Conservation (phyloP, 202 grass and related monocot species). For the Bolboschoenoplectus hybrid region DNA sequence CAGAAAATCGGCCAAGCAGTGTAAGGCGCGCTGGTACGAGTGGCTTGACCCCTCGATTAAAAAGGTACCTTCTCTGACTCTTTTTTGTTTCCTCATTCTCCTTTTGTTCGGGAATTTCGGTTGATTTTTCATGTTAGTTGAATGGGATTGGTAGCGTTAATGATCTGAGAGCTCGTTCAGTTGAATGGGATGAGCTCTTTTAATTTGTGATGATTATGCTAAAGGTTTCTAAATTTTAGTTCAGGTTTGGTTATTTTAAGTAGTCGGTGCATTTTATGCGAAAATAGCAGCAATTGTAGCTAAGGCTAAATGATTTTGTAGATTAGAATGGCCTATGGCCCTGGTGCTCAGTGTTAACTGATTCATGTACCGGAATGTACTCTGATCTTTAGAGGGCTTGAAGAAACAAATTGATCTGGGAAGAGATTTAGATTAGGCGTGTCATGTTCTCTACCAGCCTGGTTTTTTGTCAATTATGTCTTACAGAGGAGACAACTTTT, state of each 20-base stretch:
- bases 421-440: not conserved
- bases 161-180: too few relatives aligned
- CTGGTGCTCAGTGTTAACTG: not conserved
- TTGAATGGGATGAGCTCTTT: not conserved
- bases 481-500: constrained; percentile 20
- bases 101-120: not conserved
- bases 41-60: constrained; percentile 99
- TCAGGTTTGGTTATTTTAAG: not conserved
- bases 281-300: not conserved
- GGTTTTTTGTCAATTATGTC: not conserved
- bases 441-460: too few relatives aligned
- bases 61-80: constrained; percentile 53
- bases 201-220: not conserved
- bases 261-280: not conserved
- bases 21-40: constrained; percentile 99
- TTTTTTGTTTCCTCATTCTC: not conserved
- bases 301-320: not conserved
- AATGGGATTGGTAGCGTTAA: too few relatives aligned
- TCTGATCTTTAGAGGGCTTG: not conserved
- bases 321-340: not conserved
- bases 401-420: not conserved
- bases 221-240: not conserved
- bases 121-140: too few relatives aligned
- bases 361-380: not conserved
- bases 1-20: constrained; percentile 97